These are phyloP conservation scores for Cochliopodium minus DNA, from an alignment of 208 protist genomes.

Conservation along the genomic window DNA sequence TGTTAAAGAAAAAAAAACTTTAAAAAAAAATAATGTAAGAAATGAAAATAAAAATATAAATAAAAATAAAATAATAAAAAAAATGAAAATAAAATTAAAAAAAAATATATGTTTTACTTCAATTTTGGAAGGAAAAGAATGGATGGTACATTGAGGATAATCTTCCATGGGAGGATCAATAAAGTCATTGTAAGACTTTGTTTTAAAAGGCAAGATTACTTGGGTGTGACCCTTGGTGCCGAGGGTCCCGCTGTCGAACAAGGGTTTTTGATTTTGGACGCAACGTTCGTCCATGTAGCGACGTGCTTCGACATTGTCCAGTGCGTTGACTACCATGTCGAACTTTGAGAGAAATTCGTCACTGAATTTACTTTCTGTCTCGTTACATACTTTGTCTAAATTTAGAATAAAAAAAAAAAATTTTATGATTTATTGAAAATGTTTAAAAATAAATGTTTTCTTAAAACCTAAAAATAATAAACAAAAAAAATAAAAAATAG, in stretches of 20 bases:
- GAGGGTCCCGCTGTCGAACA: slow-evolving; percentile 96
- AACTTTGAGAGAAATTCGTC: slow-evolving; percentile 83
- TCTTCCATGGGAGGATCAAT: slow-evolving; percentile 90
- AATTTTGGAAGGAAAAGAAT: slow-evolving; percentile 61
- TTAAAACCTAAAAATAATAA: no score
- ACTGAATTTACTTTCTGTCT: slow-evolving; percentile 84
- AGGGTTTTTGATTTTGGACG: slow-evolving; percentile 80
- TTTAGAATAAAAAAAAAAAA: no score
- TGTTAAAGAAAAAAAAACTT: no score
- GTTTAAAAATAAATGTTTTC: no score
- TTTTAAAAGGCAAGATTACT: slow-evolving; percentile 84
- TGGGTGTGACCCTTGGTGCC: slow-evolving; percentile 94
- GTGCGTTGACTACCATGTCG: slow-evolving; percentile 82
- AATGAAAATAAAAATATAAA: no score
- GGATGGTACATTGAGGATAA: slow-evolving; percentile 7
- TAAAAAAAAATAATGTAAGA: no score
- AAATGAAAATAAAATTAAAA: no score
- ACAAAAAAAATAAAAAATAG: no score
- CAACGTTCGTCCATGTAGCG: slow-evolving; percentile 84
- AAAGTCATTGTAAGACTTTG: slow-evolving; percentile 89
- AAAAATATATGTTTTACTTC: no score
- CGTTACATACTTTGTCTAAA: slow-evolving; percentile 68
- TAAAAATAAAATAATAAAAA: no score
- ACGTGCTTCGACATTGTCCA: slow-evolving; percentile 93
- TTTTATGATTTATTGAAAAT: no score